phyloP scores from a whole-genome alignment of 371 early-diverging fungal genomes.

The Lichtheimia ornata region DNA sequence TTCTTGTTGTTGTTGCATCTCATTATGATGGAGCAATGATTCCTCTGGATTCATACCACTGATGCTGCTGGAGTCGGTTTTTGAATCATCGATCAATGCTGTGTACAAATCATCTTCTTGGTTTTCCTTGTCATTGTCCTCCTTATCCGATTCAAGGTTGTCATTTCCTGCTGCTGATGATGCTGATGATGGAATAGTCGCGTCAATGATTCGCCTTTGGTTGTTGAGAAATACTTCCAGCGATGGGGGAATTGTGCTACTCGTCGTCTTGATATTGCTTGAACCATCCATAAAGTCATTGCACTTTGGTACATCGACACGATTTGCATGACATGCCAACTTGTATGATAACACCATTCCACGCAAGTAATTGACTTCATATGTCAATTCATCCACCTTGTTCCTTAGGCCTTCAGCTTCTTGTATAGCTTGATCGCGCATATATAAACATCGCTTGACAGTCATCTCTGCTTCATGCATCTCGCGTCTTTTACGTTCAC shows the following conservation, averaged over 20 bases:
- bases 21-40: neutral
- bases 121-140: conserved; percentile 1
- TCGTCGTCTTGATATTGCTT: conserved; percentile 9
- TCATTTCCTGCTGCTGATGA: neutral
- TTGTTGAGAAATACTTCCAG: conserved; percentile 22
- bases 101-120: neutral
- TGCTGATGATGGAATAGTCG: neutral
- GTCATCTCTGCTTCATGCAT: conserved; percentile 68
- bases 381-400: conserved; percentile 26
- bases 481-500: conserved; percentile 76
- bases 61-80: conserved; percentile 55
- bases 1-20: too few species aligned
- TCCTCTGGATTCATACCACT: neutral
- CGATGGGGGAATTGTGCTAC: conserved; percentile 15
- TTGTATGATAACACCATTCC: conserved; percentile 34
- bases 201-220: conserved; percentile 14
- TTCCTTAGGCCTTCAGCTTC: conserved; percentile 19
- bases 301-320: conserved; percentile 35
- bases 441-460: conserved; percentile 26
- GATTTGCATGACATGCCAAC: conserved; percentile 36
- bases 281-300: conserved; percentile 25
- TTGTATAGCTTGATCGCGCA: conserved; percentile 35
- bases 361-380: conserved; percentile 36
- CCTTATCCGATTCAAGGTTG: neutral
- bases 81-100: conserved; percentile 71